These are phyloP conservation scores for Conticribra guillardii DNA, from an alignment of 108 stramenopile genomes.

Conservation along the genomic window DNA sequence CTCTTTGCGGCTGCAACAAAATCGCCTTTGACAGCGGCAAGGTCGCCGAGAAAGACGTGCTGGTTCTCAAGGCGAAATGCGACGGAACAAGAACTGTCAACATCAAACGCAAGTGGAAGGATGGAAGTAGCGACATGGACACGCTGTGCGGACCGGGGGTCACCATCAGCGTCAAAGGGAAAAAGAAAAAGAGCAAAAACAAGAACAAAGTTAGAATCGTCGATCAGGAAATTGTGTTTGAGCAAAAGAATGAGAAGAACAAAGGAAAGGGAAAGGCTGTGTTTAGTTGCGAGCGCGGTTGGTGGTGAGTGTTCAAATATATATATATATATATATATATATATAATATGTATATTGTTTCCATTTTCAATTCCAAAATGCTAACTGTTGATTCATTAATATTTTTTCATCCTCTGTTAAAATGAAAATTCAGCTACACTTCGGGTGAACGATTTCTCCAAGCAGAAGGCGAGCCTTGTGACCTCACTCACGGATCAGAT, in stretches of 20 bases:
- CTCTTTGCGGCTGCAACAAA: background rate
- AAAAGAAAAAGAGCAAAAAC: background rate
- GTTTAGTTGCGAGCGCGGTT: slow-evolving; percentile 21
- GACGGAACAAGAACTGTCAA: slow-evolving; percentile 1
- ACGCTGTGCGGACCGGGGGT: slow-evolving; percentile 19
- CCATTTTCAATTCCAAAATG: too few relatives aligned
- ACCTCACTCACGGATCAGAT: slow-evolving; percentile 8
- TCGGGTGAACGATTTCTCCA: background rate
- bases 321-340: background rate
- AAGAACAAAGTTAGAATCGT: slow-evolving; percentile 7
- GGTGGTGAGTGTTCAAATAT: slow-evolving; percentile 17
- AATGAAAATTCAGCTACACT: background rate
- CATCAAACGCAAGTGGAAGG: slow-evolving; percentile 7
- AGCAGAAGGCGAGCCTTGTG: slow-evolving; percentile 1
- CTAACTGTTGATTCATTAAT: too few relatives aligned
- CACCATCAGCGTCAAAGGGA: slow-evolving; percentile 14
- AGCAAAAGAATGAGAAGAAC: background rate
- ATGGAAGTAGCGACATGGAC: slow-evolving; percentile 9
- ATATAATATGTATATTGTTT: too few relatives aligned
- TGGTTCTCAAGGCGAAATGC: slow-evolving; percentile 7
- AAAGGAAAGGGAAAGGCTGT: background rate
- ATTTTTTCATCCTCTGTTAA: too few relatives aligned
- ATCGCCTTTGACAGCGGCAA: slow-evolving; percentile 21
- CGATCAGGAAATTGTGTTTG: slow-evolving; percentile 4
- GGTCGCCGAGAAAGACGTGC: slow-evolving; percentile 14